Percentiles rank a stretch among this genome's conserved stretches.
phyloP scores from a whole-genome alignment of 2,329 filamentous ascomycete genomes.

The Colletotrichum theobromicola region DNA sequence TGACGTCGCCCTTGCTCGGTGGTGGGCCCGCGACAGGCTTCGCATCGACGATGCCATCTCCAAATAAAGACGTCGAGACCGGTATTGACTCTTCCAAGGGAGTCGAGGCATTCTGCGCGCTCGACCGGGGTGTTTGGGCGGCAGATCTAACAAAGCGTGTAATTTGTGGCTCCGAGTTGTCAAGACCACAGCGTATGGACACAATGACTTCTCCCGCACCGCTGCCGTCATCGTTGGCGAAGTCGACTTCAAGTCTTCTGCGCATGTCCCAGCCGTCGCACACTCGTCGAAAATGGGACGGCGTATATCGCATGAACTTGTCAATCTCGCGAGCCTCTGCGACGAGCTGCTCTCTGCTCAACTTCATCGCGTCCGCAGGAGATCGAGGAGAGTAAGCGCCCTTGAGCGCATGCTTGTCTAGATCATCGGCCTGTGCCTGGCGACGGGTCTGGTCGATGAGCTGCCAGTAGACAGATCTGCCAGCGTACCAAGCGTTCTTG shows the following conservation, averaged over 20 bases:
- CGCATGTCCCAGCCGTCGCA: slow-evolving; percentile 95
- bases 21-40: neutral
- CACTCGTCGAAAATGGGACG: slow-evolving; percentile 77
- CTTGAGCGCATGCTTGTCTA: slow-evolving; percentile 68
- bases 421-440: slow-evolving; percentile 72
- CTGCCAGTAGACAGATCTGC: slow-evolving; percentile 81
- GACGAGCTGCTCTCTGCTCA: slow-evolving; percentile 72
- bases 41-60: neutral
- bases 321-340: slow-evolving; percentile 86
- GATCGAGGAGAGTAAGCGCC: slow-evolving; percentile 83
- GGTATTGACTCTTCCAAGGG: neutral
- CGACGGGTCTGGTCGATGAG: slow-evolving; percentile 80
- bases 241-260: slow-evolving; percentile 84
- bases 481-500: slow-evolving; percentile 79
- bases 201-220: slow-evolving; percentile 79
- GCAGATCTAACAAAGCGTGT: slow-evolving; percentile 47
- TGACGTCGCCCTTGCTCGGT: neutral
- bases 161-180: slow-evolving; percentile 56
- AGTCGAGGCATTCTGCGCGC: neutral
- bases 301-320: slow-evolving; percentile 72
- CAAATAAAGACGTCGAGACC: slow-evolving; percentile 33
- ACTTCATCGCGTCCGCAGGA: slow-evolving; percentile 74
- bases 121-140: neutral
- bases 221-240: slow-evolving; percentile 79
- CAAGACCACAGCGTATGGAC: slow-evolving; percentile 75